Conservation (phyloP, 1,139 yeast species). For the Geotrichum bryndzae region DNA sequence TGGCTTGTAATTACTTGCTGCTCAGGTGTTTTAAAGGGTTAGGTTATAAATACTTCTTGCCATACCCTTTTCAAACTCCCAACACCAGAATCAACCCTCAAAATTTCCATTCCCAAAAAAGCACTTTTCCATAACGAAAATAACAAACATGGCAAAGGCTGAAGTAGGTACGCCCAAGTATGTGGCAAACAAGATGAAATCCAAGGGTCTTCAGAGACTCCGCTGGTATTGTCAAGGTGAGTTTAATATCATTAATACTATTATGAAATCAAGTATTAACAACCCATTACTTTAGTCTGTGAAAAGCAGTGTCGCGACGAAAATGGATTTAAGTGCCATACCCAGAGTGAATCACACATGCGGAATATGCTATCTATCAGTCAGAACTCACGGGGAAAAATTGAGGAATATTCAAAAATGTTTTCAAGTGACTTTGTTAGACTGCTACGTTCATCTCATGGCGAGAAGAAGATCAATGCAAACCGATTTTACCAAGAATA, state of each 20-base stretch:
- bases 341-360: constrained; percentile 68
- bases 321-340: constrained; percentile 88
- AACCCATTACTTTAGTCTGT: constrained; percentile 44
- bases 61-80: not conserved
- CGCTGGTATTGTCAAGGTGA: constrained; percentile 72
- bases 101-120: not conserved
- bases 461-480: constrained; percentile 72
- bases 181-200: constrained; percentile 69
- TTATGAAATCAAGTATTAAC: not conserved
- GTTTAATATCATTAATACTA: not conserved
- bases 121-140: not conserved
- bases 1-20: not conserved
- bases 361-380: constrained; percentile 42
- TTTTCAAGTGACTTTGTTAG: constrained; percentile 64
- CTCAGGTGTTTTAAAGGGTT: not conserved
- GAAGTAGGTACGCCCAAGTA: constrained; percentile 81
- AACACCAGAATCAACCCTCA: not conserved
- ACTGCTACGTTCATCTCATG: constrained; percentile 61
- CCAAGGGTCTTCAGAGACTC: constrained; percentile 78
- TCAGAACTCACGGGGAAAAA: constrained; percentile 34
- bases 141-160: constrained; percentile 46
- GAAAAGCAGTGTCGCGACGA: constrained; percentile 91
- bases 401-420: constrained; percentile 53
- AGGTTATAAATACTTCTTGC: not conserved
- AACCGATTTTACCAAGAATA: constrained; percentile 88